These are phyloP conservation scores for Cylindrodendrum hubeiense DNA, from an alignment of 2,329 filamentous ascomycete genomes.

Conservation along the genomic window DNA sequence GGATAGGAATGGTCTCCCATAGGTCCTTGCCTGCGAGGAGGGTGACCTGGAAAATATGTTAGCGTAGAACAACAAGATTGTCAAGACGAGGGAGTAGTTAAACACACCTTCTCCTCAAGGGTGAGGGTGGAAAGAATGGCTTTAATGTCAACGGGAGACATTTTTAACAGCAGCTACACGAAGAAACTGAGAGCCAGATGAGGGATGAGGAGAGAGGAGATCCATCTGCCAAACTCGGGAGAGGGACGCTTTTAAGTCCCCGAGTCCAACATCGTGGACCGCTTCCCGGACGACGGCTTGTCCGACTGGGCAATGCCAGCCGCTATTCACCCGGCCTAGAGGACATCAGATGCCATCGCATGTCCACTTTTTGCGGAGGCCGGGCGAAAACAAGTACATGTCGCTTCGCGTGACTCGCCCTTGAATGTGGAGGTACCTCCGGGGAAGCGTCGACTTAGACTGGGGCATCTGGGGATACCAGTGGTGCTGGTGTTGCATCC, in stretches of 20 bases:
- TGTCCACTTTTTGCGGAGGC: constrained; percentile 26
- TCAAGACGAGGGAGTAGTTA: not conserved
- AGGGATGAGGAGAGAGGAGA: constrained; percentile 17
- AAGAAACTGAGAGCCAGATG: constrained; percentile 16
- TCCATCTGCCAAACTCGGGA: constrained; percentile 27
- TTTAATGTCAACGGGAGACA: constrained; percentile 43
- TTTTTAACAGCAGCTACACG: constrained; percentile 29
- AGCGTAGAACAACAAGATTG: constrained; percentile 8
- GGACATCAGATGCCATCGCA: constrained; percentile 17
- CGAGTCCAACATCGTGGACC: not conserved
- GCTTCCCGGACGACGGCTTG: constrained; percentile 10
- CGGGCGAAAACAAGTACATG: constrained; percentile 5
- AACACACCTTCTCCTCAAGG: constrained; percentile 48
- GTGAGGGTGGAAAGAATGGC: constrained; percentile 46
- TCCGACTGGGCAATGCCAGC: constrained; percentile 7
- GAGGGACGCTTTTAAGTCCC: constrained; percentile 36
- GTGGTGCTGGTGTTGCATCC: constrained; percentile 3
- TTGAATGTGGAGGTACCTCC: constrained; percentile 18
- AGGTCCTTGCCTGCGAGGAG: constrained; percentile 44
- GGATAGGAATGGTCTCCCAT: constrained; percentile 42
- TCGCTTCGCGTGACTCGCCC: constrained; percentile 6
- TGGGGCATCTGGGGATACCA: not conserved
- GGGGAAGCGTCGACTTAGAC: constrained; percentile 22
- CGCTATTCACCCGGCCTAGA: constrained; percentile 22
- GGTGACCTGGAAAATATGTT: constrained; percentile 31